phyloP scores from a whole-genome alignment of 352 stramenopile genomes.

The Pilasporangium apinafurcum region DNA sequence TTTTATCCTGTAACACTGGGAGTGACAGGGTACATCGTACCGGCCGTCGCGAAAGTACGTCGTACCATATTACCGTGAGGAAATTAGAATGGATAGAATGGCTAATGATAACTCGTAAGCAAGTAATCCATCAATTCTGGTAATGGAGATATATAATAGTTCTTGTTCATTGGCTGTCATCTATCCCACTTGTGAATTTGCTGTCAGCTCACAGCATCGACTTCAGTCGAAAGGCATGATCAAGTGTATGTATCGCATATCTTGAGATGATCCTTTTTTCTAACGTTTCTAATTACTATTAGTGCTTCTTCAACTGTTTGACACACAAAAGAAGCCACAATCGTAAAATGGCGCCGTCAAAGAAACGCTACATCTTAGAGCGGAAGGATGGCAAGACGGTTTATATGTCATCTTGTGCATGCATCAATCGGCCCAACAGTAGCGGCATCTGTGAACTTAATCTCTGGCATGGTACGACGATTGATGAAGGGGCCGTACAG shows the following conservation, averaged over 20 bases:
- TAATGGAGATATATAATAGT: no score
- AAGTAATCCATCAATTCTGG: no score
- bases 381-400: constrained; percentile 5
- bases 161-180: no score
- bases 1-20: constrained; percentile 81
- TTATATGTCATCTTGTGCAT: constrained; percentile 14
- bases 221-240: no score
- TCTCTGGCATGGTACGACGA: constrained; percentile 47
- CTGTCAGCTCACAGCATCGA: no score
- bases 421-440: constrained; percentile 13
- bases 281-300: no score
- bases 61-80: constrained; percentile 33
- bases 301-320: no score
- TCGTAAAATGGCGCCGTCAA: constrained; percentile 29
- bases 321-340: no score
- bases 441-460: constrained; percentile 39
- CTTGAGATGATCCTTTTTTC: no score
- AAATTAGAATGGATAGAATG: not conserved
- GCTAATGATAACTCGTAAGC: no score
- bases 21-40: constrained; percentile 67
- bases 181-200: no score
- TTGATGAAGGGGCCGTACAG: constrained; percentile 18
- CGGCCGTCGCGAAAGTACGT: constrained; percentile 56
- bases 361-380: constrained; percentile 22
- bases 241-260: no score